Percentiles rank a stretch among this genome's conserved stretches.
These are phyloP conservation scores for Hirsutella thompsonii DNA, from an alignment of 2,329 filamentous ascomycete genomes.

Conservation along the genomic window DNA sequence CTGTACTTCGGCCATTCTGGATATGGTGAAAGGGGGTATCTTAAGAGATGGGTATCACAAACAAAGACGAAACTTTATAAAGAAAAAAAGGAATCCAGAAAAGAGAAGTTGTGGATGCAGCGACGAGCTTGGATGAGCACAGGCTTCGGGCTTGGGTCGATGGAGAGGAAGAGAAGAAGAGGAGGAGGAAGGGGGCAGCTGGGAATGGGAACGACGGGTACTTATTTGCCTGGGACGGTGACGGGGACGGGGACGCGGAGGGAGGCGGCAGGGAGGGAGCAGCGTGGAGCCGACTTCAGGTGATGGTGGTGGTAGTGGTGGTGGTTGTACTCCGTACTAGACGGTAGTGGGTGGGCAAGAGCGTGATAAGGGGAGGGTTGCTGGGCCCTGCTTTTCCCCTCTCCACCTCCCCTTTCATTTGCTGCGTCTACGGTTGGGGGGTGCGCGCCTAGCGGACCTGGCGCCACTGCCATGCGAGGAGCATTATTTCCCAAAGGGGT, in stretches of 20 bases:
- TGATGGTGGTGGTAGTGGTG: not conserved
- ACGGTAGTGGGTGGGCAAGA: not conserved
- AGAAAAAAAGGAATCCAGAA: conserved; percentile 23
- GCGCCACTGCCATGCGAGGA: not conserved
- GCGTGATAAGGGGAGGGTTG: not conserved
- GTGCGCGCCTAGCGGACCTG: not conserved
- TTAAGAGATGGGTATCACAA: conserved; percentile 31
- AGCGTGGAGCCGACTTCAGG: not conserved
- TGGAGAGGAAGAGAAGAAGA: conserved; percentile 9
- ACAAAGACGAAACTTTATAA: conserved; percentile 28
- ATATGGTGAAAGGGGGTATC: conserved; percentile 14
- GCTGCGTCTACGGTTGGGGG: not conserved
- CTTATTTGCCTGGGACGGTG: conserved; percentile 23
- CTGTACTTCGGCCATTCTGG: conserved; percentile 60
- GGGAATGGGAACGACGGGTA: conserved; percentile 23
- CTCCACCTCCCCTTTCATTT: not conserved
- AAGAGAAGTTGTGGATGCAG: conserved; percentile 11
- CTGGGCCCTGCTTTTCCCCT: not conserved
- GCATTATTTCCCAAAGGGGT: not conserved
- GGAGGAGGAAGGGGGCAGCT: conserved; percentile 14
- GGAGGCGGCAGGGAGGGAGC: conserved; percentile 6
- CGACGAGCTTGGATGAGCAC: conserved; percentile 12
- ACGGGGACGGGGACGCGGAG: conserved; percentile 5
- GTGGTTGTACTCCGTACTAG: no score
- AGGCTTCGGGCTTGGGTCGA: conserved; percentile 17